A percentile compares a stretch with the other conserved stretches of the same genome.
These are phyloP conservation scores for Termitomyces sp. DNA, from an alignment of 768 basidiomycete species.

Conservation along the genomic window DNA sequence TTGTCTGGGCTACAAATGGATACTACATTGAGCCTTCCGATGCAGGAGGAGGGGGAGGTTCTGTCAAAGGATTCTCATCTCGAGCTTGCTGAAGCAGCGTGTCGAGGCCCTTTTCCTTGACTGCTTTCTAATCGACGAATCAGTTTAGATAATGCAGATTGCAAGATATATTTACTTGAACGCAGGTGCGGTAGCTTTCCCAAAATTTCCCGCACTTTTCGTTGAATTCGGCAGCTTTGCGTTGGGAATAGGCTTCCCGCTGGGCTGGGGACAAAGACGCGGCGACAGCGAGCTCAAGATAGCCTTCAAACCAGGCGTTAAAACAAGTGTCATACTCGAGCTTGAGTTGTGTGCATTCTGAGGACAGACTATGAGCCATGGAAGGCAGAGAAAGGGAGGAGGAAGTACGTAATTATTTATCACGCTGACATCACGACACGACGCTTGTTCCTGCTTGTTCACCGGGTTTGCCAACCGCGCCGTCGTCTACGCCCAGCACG, in stretches of 20 bases:
- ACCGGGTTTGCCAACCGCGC: constrained; percentile 46
- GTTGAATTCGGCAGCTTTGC: constrained; percentile 88
- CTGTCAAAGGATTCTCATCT: constrained; percentile 71
- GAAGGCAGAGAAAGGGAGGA: background rate
- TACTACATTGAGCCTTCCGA: constrained; percentile 5
- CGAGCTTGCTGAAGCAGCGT: constrained; percentile 76
- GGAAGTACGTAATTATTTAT: background rate
- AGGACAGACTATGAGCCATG: constrained; percentile 80
- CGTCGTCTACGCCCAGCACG: constrained; percentile 58
- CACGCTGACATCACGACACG: constrained; percentile 10
- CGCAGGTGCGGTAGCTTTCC: constrained; percentile 74
- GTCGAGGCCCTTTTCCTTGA: constrained; percentile 74
- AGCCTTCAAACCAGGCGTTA: constrained; percentile 97
- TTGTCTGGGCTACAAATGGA: background rate
- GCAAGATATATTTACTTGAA: constrained; percentile 59
- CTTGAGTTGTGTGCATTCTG: constrained; percentile 88
- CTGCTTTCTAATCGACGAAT: constrained; percentile 55
- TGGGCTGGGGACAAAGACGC: constrained; percentile 35
- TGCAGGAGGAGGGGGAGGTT: constrained; percentile 44
- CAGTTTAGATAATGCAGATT: background rate
- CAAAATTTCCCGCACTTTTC: constrained; percentile 80
- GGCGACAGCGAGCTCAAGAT: constrained; percentile 77
- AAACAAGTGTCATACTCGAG: constrained; percentile 91
- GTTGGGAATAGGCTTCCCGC: constrained; percentile 59
- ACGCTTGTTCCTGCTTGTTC: constrained; percentile 10